Percentiles rank a stretch among this genome's conserved stretches.
Conservation (phyloP, 352 stramenopile genomes). For the Bremia lactucae region DNA sequence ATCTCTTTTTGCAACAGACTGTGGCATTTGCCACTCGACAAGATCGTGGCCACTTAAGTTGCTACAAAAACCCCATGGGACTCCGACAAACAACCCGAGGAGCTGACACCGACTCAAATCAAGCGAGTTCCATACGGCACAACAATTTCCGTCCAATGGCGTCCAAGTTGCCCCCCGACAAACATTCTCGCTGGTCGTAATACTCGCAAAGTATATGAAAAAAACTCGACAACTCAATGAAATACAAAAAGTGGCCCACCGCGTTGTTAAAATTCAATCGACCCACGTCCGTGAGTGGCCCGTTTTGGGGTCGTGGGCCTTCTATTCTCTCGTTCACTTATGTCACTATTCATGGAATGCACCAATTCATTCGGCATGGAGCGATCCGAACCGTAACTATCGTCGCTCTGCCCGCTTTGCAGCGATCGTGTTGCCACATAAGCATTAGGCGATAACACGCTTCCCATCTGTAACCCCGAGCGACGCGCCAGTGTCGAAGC, state of each 20-base stretch:
- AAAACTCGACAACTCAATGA: conserved; percentile 7
- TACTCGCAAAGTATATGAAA: conserved; percentile 2
- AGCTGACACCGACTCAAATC: conserved; percentile 8
- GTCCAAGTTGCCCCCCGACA: not conserved
- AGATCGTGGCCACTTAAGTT: conserved; percentile 6
- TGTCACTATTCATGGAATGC: not conserved
- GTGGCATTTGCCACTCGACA: conserved; percentile 43
- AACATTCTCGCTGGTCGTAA: conserved; percentile 28
- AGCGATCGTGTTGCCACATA: conserved; percentile 9
- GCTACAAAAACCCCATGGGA: conserved; percentile 19
- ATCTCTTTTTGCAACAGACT: conserved; percentile 54
- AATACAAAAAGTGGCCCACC: not conserved
- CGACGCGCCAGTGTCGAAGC: conserved; percentile 14
- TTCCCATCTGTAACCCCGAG: conserved; percentile 25
- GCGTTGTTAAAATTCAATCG: conserved; percentile 44
- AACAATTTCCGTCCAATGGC: no score
- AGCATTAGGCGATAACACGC: conserved; percentile 25
- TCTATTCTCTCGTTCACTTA: not conserved
- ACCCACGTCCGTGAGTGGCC: conserved; percentile 24
- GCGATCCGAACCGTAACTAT: conserved; percentile 27
- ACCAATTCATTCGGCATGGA: conserved; percentile 20
- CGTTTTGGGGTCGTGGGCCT: not conserved
- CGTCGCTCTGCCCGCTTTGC: conserved; percentile 9
- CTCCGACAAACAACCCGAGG: conserved; percentile 37
- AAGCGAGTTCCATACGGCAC: conserved; percentile 3